Conservation (phyloP, 768 basidiomycete species). For the Rhodotorula taiwanensis region DNA sequence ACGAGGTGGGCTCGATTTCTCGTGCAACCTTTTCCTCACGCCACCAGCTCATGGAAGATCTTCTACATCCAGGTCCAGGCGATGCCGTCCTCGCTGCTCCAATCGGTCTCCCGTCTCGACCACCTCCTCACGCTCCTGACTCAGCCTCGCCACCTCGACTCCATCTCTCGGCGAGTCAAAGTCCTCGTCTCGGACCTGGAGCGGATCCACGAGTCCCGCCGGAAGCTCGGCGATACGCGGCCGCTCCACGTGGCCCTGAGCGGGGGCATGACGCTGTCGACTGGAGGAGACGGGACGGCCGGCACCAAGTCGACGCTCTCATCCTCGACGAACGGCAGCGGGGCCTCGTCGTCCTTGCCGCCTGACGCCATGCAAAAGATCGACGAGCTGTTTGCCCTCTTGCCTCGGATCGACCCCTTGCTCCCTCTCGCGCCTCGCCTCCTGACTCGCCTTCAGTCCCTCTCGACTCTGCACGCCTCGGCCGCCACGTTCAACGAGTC, state of each 20-base stretch:
- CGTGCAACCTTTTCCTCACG: no score
- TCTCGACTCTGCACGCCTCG: constrained; percentile 71
- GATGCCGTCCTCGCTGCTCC: constrained; percentile 59
- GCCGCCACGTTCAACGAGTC: constrained; percentile 69
- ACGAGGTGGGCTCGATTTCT: constrained; percentile 58
- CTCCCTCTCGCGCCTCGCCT: constrained; percentile 61
- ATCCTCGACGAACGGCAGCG: neutral
- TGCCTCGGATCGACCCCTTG: constrained; percentile 48
- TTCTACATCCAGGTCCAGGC: constrained; percentile 43
- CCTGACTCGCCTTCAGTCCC: constrained; percentile 74
- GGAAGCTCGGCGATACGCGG: constrained; percentile 41
- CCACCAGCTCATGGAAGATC: neutral
- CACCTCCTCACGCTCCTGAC: constrained; percentile 79
- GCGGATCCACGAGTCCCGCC: constrained; percentile 53
- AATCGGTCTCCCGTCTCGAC: constrained; percentile 71
- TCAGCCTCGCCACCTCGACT: constrained; percentile 92
- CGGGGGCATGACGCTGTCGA: constrained; percentile 37
- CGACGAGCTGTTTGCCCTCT: constrained; percentile 45
- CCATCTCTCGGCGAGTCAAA: constrained; percentile 87
- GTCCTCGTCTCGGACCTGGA: constrained; percentile 87
- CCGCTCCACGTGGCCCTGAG: constrained; percentile 39
- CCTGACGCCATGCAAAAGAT: constrained; percentile 43
- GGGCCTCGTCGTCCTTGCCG: constrained; percentile 34
- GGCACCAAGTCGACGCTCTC: constrained; percentile 10
- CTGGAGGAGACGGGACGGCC: neutral